Base-by-base conservation (phyloP, 306 rosid species). In the Carpinus viminea region DNA sequence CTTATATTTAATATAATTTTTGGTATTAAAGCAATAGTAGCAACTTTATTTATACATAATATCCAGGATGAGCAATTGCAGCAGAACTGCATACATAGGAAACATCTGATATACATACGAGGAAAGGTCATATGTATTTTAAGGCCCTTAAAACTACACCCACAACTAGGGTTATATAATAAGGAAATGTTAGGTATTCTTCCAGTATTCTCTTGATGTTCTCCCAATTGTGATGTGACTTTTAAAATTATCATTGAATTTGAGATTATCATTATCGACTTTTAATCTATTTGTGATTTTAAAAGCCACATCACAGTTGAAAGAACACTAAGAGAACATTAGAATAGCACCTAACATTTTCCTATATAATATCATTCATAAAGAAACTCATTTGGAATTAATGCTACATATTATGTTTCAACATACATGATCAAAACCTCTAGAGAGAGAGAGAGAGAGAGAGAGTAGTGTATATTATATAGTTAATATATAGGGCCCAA, bases 381-480 rank as follows among this genome's bases (percentile, higher is more conserved):
- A 82, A 80, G 84, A 75, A 74, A 76, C 89, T 81, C 83, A 31
- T 74, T 53, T 12, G 31, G 38, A 78, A 82, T 31, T 31, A 31
- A 31, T 76, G 59, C 57, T 76, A 69, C 48, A 46, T 70, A 74
- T 34, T 61, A 77, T 56, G 81, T 75, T 81, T 81, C 85, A 84
- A 81, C 84, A 76, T 61, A 78, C 87, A 76, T 68, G 86, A 85
- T 80, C 82, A 80, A 78, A 86, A 79, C 82, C 79, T 68, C 84
- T 54, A 56, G 76, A 71, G 68, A 43, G 38, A 1, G 36, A 52
- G 70, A 43, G 38, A 1, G 36, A 52, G 70, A 68, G 82, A 41
- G 8, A 31, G 12, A 17, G 34, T 71, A 56, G 82, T 36, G 43
- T 54, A 56, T 64, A 64, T 64, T 64, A 34, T 66, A 38, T 66